Base-by-base conservation (phyloP, 805 yeast species). In the Candida maris region DNA sequence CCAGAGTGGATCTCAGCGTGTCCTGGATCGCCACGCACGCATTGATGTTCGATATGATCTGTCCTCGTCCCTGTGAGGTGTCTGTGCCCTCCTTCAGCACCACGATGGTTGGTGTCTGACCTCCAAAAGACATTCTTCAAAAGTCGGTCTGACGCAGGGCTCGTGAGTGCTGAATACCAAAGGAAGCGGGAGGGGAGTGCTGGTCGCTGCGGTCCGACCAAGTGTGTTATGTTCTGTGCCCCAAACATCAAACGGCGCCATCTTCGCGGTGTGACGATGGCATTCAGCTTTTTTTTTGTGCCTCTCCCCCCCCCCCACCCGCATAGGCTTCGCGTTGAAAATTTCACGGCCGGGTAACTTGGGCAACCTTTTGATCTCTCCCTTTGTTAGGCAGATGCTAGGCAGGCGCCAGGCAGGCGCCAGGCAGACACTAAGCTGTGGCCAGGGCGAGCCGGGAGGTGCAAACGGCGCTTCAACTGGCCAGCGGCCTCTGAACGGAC, bases 41-140 rank as follows among this genome's bases (percentile, higher is more conserved):
- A 68, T 91, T 91, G 60, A 93, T 93, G 57, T 93, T 93, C 46
- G 91, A 84, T 52, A 93, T 79, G 49, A 88, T 85, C 70, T 93
- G 98, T 17, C 97, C 97, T 48, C 81, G 78, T 24, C 99, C 99
- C 62, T 93, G 99, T 12, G 96, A 85, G 21, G 95, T 70, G 57
- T 93, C 98, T 4, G 99, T 93, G 35, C 99, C 99, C 64, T 93
- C 99, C 61, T 89, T 91, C 44, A 93, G 78, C 36, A 93, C 97
- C 45, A 93, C 97, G 52, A 91, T 85, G n/a, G 98, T 91, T 30
- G 98, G 98, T 25, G 97, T 84, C 62, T 89, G 96, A 38, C 84
- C 85, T 46, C 91, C 85, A 59, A 86, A 87, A 56, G 82, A 83
- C 96, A 88, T 89, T 8, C 12, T 21, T 21, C 24, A 21, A 21